These are phyloP conservation scores for Pholiota microspora DNA, from an alignment of 768 basidiomycete species.

Conservation along the genomic window DNA sequence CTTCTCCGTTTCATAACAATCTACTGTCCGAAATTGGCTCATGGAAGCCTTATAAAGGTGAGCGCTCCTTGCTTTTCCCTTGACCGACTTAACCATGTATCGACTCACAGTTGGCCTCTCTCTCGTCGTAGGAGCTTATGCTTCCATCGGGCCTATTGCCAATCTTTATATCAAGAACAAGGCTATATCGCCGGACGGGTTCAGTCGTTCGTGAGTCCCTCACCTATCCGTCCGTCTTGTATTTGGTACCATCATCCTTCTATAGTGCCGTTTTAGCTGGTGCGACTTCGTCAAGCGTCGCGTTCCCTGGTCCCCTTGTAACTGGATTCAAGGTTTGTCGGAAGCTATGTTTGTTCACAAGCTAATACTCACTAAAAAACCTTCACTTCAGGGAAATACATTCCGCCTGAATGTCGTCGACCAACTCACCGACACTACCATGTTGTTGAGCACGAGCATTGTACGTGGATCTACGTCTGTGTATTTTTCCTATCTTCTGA, in stretches of 20 bases:
- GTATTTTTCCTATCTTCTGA: neutral
- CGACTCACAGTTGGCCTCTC: constrained; percentile 2
- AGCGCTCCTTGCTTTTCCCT: neutral
- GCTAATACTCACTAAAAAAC: neutral
- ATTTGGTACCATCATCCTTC: neutral
- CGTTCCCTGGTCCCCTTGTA: constrained; percentile 19
- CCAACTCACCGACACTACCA: constrained; percentile 40
- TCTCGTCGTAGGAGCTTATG: constrained; percentile 6
- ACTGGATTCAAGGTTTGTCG: constrained; percentile 11
- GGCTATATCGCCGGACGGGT: constrained; percentile 1
- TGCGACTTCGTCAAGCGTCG: neutral
- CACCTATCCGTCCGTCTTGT: neutral
- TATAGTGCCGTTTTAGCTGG: constrained; percentile 18
- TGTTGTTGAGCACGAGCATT: constrained; percentile 48
- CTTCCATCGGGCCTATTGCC: neutral
- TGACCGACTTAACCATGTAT: neutral
- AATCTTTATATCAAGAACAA: constrained; percentile 1
- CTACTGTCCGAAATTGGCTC: neutral
- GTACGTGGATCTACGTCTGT: constrained; percentile 27
- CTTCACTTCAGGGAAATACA: constrained; percentile 26
- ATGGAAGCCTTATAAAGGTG: neutral
- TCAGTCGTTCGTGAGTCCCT: constrained; percentile 21
- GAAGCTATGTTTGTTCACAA: too few species aligned
- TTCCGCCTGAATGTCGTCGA: constrained; percentile 48
- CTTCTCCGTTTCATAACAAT: neutral